Evolutionary conservation across 2,329 filamentous ascomycete species (phyloP).

Genomic region (Aspergillus sojae): DNA sequence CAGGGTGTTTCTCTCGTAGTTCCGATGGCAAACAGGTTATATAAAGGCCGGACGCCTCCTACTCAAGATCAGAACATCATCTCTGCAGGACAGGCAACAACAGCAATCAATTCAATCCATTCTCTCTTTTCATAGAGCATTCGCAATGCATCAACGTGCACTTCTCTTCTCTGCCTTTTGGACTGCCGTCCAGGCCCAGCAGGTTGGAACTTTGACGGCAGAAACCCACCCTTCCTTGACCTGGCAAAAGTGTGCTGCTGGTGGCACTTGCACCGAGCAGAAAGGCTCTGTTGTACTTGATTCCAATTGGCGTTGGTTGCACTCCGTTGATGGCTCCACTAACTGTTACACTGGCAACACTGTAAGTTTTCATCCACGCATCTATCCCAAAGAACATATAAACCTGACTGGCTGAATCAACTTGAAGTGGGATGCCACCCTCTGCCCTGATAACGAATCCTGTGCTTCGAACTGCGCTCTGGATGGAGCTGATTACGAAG

Average conservation of each 20-base stretch:
- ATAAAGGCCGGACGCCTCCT: slow-evolving; percentile 21
- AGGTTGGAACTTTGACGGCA: slow-evolving; percentile 31
- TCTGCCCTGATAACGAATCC: slow-evolving; percentile 51
- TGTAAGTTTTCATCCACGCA: slow-evolving; percentile 12
- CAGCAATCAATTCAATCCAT: slow-evolving; percentile 11
- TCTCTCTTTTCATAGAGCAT: slow-evolving; percentile 9
- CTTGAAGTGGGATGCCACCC: slow-evolving; percentile 45
- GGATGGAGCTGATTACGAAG: slow-evolving; percentile 58
- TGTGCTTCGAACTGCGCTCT: slow-evolving; percentile 61
- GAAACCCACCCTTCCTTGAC: slow-evolving; percentile 54
- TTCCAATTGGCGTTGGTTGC: slow-evolving; percentile 61
- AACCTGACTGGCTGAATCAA: neutral
- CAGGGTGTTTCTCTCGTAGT: neutral
- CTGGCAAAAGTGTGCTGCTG: slow-evolving; percentile 57
- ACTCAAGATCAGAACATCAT: slow-evolving; percentile 17
- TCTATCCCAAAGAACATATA: no score
- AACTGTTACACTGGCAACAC: slow-evolving; percentile 61
- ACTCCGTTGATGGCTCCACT: slow-evolving; percentile 48
- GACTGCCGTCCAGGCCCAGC: slow-evolving; percentile 31
- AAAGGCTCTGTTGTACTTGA: slow-evolving; percentile 58
- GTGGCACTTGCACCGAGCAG: slow-evolving; percentile 56
- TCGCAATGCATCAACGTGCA: slow-evolving; percentile 33
- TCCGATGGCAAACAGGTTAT: slow-evolving; percentile 13
- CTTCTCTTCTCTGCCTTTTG: slow-evolving; percentile 34
- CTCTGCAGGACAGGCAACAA: slow-evolving; percentile 32